These are phyloP conservation scores for Hypoxylon trugodes DNA, from an alignment of 495 filamentous ascomycete species.

Conservation along the genomic window DNA sequence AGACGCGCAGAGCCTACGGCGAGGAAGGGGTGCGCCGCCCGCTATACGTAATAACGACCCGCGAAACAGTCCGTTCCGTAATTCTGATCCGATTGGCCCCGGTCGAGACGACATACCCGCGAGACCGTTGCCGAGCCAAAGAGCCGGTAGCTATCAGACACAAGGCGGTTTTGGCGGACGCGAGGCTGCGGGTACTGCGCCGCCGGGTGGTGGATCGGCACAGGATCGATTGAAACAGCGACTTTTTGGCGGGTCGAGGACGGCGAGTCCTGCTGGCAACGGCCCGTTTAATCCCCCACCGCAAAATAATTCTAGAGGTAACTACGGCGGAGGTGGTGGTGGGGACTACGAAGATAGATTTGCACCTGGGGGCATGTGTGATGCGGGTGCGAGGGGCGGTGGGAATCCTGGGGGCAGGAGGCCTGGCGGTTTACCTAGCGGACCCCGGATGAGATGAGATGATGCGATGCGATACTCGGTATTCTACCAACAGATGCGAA, in stretches of 20 bases:
- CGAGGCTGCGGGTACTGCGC: slow-evolving; percentile 44
- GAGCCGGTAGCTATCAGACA: slow-evolving; percentile 75
- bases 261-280: slow-evolving; percentile 49
- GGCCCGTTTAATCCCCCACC: slow-evolving; percentile 53
- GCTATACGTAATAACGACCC: slow-evolving; percentile 36
- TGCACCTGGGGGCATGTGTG: slow-evolving; percentile 51
- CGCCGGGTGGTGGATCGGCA: slow-evolving; percentile 50
- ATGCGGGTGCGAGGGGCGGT: slow-evolving; percentile 35
- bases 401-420: slow-evolving; percentile 45
- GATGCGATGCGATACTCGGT: neutral
- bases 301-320: slow-evolving; percentile 40
- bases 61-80: slow-evolving; percentile 42
- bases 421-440: slow-evolving; percentile 52
- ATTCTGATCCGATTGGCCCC: slow-evolving; percentile 47
- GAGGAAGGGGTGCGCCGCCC: slow-evolving; percentile 48
- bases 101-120: slow-evolving; percentile 50
- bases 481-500: too few relatives aligned
- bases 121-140: slow-evolving; percentile 74
- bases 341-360: slow-evolving; percentile 56
- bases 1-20: slow-evolving; percentile 65
- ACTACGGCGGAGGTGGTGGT: slow-evolving; percentile 37
- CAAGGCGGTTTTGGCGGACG: slow-evolving; percentile 41
- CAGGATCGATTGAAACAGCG: slow-evolving; percentile 61
- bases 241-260: slow-evolving; percentile 57
- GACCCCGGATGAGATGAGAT: slow-evolving; percentile 53